Evolutionary conservation across 1,284 basidiomycete species (phyloP).

Genomic region (Ustilago shanxiensis): DNA sequence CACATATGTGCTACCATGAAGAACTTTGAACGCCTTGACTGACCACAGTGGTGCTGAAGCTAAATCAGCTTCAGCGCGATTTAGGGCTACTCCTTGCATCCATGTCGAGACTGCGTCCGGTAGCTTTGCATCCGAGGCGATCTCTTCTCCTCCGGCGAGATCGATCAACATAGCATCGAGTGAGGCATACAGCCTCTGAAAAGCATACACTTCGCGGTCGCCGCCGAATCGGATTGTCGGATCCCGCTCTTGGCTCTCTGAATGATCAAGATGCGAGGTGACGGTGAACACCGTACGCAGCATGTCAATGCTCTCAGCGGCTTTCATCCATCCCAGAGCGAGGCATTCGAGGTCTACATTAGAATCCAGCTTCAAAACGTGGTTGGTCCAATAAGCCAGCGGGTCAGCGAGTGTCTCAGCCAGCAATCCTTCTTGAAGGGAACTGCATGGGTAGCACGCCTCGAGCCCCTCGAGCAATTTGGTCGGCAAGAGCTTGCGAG

Average conservation of each 20-base stretch:
- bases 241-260: too few species aligned
- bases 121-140: too few species aligned
- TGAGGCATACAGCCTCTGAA: too few species aligned
- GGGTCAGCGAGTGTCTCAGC: constrained; percentile 22
- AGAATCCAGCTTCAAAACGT: constrained; percentile 6
- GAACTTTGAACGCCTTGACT: too few species aligned
- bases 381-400: constrained; percentile 16
- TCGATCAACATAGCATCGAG: too few species aligned
- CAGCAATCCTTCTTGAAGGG: constrained; percentile 20
- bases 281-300: constrained; percentile 17
- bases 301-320: constrained; percentile 7
- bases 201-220: too few species aligned
- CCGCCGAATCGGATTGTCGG: too few species aligned
- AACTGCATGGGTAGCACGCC: constrained; percentile 10
- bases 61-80: too few species aligned
- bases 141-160: too few species aligned
- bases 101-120: too few species aligned
- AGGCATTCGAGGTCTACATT: constrained; percentile 9
- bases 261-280: neutral
- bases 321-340: constrained; percentile 6
- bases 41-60: too few species aligned
- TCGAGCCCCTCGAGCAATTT: neutral
- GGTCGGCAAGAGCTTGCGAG: neutral
- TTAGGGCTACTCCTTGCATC: too few species aligned
- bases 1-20: neutral